Base-by-base conservation (phyloP, 116 monocot species). In the Cymodocea nodosa region DNA sequence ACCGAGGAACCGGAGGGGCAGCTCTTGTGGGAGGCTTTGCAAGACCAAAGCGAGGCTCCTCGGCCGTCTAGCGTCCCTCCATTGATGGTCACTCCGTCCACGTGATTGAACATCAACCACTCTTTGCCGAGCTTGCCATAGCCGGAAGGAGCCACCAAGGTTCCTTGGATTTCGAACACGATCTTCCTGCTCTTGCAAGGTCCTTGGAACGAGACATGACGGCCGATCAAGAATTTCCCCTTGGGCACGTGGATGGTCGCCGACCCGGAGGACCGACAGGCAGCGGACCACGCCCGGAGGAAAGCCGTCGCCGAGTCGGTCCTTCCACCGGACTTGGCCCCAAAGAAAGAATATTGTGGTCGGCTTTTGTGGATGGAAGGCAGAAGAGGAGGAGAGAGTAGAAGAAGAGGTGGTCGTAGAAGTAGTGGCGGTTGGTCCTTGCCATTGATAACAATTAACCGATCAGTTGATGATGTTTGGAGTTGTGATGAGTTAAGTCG, bases 21-120 rank as follows among this genome's bases (percentile, higher is more conserved):
- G 51, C 64, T 76, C 20, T 59, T n/a, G 25, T 74, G 35, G 18
- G 82, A 68, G 9, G 20, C 60, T 76, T 89, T 89, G 80, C 89
- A 93, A 14, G 63, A 58, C 93, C 93, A 93, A 3, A 89, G 62
- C 2, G 75, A 40, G 50, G 70, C 68, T 0, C 93, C 93, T 30
- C 56, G 74, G 18, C 81, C 89, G 44, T 93, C 76, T n/a, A 93
- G 63, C 14, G 75, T 79, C 0, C 93, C 93, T 23, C 89, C 89
- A 10, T 35, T 69, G 70, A 93, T 75, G 10, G 78, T 71, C 20
- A 89, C 59, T 9, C 86, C 89, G 1, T 85, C 55, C 0, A 93
- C 84, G 20, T 80, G 68, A 37, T 78, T 52, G 68, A 93, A 79
- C 15, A 49, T 35, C 14, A 93, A 67, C 93, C 93, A 40, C 6